Conservation (phyloP, 1,284 basidiomycete genomes). For the Malassezia slooffiae region DNA sequence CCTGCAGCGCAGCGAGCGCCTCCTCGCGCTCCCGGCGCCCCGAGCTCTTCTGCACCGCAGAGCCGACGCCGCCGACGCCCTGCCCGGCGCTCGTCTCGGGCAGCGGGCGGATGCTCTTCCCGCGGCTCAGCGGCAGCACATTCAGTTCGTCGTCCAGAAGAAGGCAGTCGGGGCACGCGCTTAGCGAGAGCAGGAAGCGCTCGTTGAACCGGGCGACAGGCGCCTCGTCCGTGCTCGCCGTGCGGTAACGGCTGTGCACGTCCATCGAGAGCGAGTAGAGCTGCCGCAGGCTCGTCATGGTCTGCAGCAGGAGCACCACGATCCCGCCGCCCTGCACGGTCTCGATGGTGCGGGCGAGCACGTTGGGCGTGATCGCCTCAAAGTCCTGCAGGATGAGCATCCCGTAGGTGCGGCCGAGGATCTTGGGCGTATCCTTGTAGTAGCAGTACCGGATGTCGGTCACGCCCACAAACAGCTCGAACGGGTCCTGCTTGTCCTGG, state of each 20-base stretch:
- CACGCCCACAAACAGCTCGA: slow-evolving; percentile 96
- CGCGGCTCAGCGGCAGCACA: slow-evolving; percentile 88
- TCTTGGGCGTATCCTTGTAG: slow-evolving; percentile 46
- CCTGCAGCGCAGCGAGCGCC: slow-evolving; percentile 72
- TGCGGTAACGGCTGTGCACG: slow-evolving; percentile 83
- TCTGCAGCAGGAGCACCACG: slow-evolving; percentile 81
- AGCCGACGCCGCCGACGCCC: slow-evolving; percentile 25
- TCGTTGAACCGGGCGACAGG: slow-evolving; percentile 96
- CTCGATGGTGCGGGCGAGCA: slow-evolving; percentile 92
- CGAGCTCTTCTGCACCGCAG: slow-evolving; percentile 52
- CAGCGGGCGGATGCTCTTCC: slow-evolving; percentile 74
- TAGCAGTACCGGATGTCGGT: slow-evolving; percentile 84
- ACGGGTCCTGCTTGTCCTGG: slow-evolving; percentile 81
- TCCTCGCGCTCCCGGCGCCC: slow-evolving; percentile 49
- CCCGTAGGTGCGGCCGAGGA: slow-evolving; percentile 87
- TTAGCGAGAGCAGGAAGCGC: slow-evolving; percentile 62
- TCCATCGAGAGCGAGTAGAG: slow-evolving; percentile 53
- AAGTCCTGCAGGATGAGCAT: slow-evolving; percentile 98
- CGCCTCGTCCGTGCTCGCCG: slow-evolving; percentile 68
- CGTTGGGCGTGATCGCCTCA: slow-evolving; percentile 93
- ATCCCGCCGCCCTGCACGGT: slow-evolving; percentile 95
- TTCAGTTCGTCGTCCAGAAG: slow-evolving; percentile 96
- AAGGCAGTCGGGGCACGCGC: slow-evolving; percentile 72
- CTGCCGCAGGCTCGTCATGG: slow-evolving; percentile 85
- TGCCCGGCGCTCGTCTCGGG: slow-evolving; percentile 50